Percentiles rank a stretch among this genome's conserved stretches.
Evolutionary conservation across 495 filamentous ascomycete species (phyloP).

Genomic region (Haplographium delicatum): DNA sequence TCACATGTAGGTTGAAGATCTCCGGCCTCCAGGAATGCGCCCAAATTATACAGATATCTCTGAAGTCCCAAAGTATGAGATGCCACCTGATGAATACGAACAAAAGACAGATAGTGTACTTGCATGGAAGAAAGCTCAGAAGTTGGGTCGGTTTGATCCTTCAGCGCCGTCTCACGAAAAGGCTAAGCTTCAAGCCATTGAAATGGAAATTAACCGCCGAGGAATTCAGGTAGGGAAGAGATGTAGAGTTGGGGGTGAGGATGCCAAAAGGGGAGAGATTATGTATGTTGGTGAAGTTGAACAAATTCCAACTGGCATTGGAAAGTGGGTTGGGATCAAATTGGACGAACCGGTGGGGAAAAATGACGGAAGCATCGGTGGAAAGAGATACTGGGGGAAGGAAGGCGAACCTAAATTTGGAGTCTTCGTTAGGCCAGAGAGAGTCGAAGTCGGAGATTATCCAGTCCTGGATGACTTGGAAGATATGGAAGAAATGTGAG

Average conservation of each 20-base stretch:
- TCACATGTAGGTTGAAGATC: conserved; percentile 64
- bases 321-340: conserved; percentile 80
- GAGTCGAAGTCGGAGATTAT: conserved; percentile 84
- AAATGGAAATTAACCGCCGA: conserved; percentile 58
- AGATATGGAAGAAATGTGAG: conserved; percentile 82
- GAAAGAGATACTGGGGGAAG: conserved; percentile 69
- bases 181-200: conserved; percentile 60
- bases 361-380: conserved; percentile 83
- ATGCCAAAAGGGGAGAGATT: conserved; percentile 77
- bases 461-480: conserved; percentile 70
- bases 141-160: conserved; percentile 92
- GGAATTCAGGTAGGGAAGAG: conserved; percentile 61
- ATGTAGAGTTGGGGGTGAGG: conserved; percentile 56
- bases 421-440: conserved; percentile 84
- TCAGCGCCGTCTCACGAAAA: conserved; percentile 64
- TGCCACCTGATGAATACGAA: conserved; percentile 78
- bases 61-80: conserved; percentile 76
- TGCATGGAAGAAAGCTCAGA: conserved; percentile 87
- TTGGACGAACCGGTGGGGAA: conserved; percentile 85
- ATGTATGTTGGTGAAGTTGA: conserved; percentile 77
- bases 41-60: conserved; percentile 75
- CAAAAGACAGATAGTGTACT: conserved; percentile 79
- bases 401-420: conserved; percentile 61
- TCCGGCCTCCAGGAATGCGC: conserved; percentile 62
- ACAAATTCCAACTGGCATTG: conserved; percentile 65